Conservation (phyloP, 164 flowering plant genomes). For the Protea cynaroides region DNA sequence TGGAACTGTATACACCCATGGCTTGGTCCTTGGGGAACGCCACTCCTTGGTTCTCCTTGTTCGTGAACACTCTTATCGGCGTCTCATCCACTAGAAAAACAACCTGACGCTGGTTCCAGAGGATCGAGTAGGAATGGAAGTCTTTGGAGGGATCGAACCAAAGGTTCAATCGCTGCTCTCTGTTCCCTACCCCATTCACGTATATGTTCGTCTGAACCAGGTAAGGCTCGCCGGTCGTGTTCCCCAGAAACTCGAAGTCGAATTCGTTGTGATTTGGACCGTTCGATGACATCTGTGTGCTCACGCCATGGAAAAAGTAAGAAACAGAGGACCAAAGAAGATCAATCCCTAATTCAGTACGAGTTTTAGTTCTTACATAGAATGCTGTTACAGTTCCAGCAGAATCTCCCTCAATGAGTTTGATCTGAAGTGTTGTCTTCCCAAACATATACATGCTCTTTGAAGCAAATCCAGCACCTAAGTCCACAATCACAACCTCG, state of each 20-base stretch:
- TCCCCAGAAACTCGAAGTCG: constrained; percentile 94
- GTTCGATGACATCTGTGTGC: constrained; percentile 84
- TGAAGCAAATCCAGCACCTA: constrained; percentile 39
- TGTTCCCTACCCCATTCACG: constrained; percentile 88
- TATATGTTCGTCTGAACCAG: constrained; percentile 81
- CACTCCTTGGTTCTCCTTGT: constrained; percentile 25
- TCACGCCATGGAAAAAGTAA: background rate
- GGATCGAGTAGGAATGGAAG: constrained; percentile 74
- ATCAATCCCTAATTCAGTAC: too few relatives aligned
- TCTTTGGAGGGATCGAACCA: constrained; percentile 92
- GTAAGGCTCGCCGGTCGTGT: constrained; percentile 86
- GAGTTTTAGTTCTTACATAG: constrained; percentile 25
- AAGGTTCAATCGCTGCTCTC: constrained; percentile 73
- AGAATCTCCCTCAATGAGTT: constrained; percentile 41
- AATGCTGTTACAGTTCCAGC: constrained; percentile 42
- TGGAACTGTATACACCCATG: constrained; percentile 34
- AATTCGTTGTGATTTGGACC: constrained; percentile 89
- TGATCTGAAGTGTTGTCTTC: constrained; percentile 27
- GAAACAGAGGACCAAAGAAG: background rate
- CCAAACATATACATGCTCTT: constrained; percentile 39
- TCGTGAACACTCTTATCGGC: constrained; percentile 28
- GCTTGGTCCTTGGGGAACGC: constrained; percentile 30
- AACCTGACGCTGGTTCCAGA: constrained; percentile 81
- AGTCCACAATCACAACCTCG: background rate
- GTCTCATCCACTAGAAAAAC: constrained; percentile 44